These are phyloP conservation scores for Phytophthora sansomeana DNA, from an alignment of 352 stramenopile species.

Conservation along the genomic window DNA sequence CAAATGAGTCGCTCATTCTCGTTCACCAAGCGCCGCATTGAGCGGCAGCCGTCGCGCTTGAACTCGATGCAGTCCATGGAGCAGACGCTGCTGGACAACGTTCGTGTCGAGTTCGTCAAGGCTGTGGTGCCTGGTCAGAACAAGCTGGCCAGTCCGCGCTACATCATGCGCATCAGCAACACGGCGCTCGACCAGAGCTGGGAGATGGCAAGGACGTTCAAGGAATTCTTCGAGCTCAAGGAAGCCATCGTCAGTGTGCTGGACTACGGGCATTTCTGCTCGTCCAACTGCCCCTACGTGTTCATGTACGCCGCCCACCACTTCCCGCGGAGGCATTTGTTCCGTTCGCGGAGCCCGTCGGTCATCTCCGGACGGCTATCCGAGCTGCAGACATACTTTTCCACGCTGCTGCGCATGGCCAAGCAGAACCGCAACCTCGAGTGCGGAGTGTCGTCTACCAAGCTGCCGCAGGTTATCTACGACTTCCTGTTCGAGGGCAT, in stretches of 20 bases:
- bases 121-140: conserved; percentile 70
- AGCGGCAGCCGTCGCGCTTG: conserved; percentile 56
- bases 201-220: conserved; percentile 83
- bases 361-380: conserved; percentile 69
- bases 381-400: conserved; percentile 76
- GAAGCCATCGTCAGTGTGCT: conserved; percentile 62
- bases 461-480: conserved; percentile 75
- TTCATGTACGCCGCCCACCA: conserved; percentile 85
- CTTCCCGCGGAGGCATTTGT: conserved; percentile 81
- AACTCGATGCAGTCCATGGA: conserved; percentile 55
- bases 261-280: conserved; percentile 83
- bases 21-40: conserved; percentile 58
- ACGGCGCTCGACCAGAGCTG: conserved; percentile 70
- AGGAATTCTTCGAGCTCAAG: conserved; percentile 85
- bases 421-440: conserved; percentile 73
- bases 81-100: conserved; percentile 73
- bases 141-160: conserved; percentile 73
- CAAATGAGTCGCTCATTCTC: conserved; percentile 47
- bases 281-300: conserved; percentile 84
- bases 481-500: conserved; percentile 86
- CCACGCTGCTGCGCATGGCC: conserved; percentile 63
- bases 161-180: conserved; percentile 85
- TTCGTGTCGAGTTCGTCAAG: conserved; percentile 87
- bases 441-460: conserved; percentile 62
- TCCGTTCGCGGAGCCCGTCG: conserved; percentile 68